Conservation (phyloP, 2,329 filamentous ascomycete genomes). For the Fusarium pilosicola region DNA sequence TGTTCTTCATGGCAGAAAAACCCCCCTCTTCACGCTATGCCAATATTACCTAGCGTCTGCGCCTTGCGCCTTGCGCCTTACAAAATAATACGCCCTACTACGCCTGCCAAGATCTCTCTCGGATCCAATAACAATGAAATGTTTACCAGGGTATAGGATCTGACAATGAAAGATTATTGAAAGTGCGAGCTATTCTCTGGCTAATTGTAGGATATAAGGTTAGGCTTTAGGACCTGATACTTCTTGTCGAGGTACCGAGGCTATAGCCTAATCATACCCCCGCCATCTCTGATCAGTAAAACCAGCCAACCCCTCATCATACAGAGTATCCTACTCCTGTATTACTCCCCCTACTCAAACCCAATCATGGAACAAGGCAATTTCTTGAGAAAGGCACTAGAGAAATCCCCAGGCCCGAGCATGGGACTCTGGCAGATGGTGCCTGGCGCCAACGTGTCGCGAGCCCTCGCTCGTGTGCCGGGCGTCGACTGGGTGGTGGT, state of each 20-base stretch:
- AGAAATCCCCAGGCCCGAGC: not conserved
- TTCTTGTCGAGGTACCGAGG: not conserved
- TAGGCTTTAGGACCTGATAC: not conserved
- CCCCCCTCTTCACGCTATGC: too few relatives aligned
- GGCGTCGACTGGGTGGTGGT: not conserved
- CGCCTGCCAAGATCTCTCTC: not conserved
- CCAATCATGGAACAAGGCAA: not conserved
- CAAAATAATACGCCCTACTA: too few relatives aligned
- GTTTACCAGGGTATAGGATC: not conserved
- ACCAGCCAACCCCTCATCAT: not conserved
- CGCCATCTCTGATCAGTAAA: not conserved
- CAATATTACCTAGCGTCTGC: too few relatives aligned
- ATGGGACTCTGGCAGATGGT: not conserved
- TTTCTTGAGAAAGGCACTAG: not conserved
- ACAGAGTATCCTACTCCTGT: not conserved
- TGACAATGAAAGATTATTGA: fast-evolving
- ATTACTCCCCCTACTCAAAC: not conserved
- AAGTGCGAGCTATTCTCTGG: too few relatives aligned
- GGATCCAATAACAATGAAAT: not conserved
- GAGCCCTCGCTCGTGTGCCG: not conserved
- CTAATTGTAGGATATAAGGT: not conserved
- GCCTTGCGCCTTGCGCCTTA: too few relatives aligned
- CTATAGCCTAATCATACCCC: not conserved
- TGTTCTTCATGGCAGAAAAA: too few relatives aligned
- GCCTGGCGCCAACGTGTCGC: not conserved